phyloP scores from a whole-genome alignment of 2,329 filamentous ascomycete species.

The Fusarium bactridioides region DNA sequence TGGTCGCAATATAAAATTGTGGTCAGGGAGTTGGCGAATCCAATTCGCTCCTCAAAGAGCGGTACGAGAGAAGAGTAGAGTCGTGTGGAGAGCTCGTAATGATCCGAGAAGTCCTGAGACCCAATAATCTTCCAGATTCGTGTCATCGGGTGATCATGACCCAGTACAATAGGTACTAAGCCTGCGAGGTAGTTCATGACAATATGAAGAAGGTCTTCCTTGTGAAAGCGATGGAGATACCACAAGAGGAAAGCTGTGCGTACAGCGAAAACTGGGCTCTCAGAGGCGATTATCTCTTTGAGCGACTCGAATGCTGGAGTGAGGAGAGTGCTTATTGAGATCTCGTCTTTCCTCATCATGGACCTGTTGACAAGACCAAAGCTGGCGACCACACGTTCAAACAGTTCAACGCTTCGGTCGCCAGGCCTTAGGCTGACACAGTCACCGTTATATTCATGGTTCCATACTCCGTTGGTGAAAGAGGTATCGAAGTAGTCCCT shows the following conservation, averaged over 20 bases:
- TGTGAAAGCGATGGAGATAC: conserved; percentile 47
- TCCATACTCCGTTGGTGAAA: conserved; percentile 42
- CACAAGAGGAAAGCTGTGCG: conserved; percentile 48
- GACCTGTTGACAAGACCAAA: conserved; percentile 47
- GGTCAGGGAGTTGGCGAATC: conserved; percentile 46
- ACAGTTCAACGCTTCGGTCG: conserved; percentile 47
- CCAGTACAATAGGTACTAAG: conserved; percentile 44
- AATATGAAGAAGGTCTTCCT: conserved; percentile 44
- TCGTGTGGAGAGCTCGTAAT: conserved; percentile 45
- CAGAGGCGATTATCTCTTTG: conserved; percentile 44
- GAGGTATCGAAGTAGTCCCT: conserved; percentile 43
- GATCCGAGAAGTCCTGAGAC: conserved; percentile 44
- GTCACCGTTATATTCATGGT: conserved; percentile 43
- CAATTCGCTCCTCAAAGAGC: conserved; percentile 43
- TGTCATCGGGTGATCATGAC: conserved; percentile 42
- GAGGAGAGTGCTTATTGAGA: conserved; percentile 44
- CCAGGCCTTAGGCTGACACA: conserved; percentile 37
- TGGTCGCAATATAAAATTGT: conserved; percentile 47
- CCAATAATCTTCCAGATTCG: conserved; percentile 45
- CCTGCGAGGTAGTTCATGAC: conserved; percentile 45
- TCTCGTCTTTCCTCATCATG: conserved; percentile 45
- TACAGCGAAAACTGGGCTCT: conserved; percentile 46
- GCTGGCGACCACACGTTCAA: conserved; percentile 47
- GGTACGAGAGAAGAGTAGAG: conserved; percentile 45
- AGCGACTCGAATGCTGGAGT: conserved; percentile 48